Percentiles rank a stretch among this genome's conserved stretches.
These are phyloP conservation scores for Parsonsia alboflavescens DNA, from an alignment of 257 asterid genomes.

Conservation along the genomic window DNA sequence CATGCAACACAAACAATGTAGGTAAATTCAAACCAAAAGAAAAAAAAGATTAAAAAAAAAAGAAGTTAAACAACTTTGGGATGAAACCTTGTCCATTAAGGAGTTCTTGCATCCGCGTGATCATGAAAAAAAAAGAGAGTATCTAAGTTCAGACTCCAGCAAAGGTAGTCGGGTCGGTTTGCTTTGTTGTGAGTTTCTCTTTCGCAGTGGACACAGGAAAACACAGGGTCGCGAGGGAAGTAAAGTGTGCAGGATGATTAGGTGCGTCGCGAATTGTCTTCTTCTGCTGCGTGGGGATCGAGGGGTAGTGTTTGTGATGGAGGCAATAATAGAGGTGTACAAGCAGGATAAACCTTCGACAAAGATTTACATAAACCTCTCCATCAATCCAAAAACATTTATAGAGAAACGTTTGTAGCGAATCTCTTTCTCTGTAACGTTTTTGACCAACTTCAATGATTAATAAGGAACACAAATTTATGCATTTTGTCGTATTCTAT, in stretches of 20 bases:
- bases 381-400: neutral
- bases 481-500: too few relatives aligned
- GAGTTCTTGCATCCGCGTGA: neutral
- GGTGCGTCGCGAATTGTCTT: too few relatives aligned
- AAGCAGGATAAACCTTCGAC: neutral
- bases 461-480: too few relatives aligned
- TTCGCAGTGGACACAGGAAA: neutral
- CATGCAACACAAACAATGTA: neutral
- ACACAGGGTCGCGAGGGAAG: neutral
- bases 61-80: neutral
- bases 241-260: too few relatives aligned
- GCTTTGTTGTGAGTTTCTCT: neutral
- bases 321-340: neutral
- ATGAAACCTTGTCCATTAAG: neutral
- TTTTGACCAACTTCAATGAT: too few relatives aligned
- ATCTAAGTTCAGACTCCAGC: neutral
- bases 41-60: too few relatives aligned
- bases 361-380: neutral
- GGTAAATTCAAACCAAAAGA: neutral
- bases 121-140: neutral
- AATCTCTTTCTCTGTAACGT: too few relatives aligned
- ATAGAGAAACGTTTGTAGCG: too few relatives aligned
- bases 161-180: too few relatives aligned
- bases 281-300: too few relatives aligned
- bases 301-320: too few relatives aligned